Evolutionary conservation across 495 filamentous ascomycete genomes (phyloP), one percentile per base, ranked within the genome.

Genomic region (Hypoxylon fuscum): DNA sequence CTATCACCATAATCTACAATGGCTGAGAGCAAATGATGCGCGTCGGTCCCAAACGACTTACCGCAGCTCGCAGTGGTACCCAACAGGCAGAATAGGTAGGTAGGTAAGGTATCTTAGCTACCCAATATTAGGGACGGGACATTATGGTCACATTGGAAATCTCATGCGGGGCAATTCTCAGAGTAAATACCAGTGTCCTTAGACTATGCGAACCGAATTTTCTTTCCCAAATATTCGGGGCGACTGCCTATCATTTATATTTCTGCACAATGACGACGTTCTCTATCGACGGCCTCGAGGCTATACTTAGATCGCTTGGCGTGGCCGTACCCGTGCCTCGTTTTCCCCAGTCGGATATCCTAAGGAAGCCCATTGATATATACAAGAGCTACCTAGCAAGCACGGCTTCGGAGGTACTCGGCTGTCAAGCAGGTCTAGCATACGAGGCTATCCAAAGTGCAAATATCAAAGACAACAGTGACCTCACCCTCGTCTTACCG

Each of bases 401-500:
- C 17, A 58, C 63, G 9, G 31, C 71, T 18, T 27, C 22, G 5
- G 34, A 54, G 17, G 29, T 68, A n/a, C 49, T 68, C 20, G 61
- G 56, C 3, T 59, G 64, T 49, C 67, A 67, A 7, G 21, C 47
- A 11, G 45, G 38, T 9, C 22, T 51, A n/a, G 69, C 69, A 6
- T 74, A 65, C 47, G 61, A 68, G 32, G 55, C 74, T 6, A 68
- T 77, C 47, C 61, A 68, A 45, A 66, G 58, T 42, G 40, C 73
- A 32, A 58, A 54, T 29, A 61, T 60, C 11, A 45, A 69, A 11
- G 59, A 55, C 14, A 72, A 73, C 31, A 72, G 73, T 22, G 74
- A 77, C 55, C 43, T 77, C 41, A 64, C 58, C 14, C 52, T 77
- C 17, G 52, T 72, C 17, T 53, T 77, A 17, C 72, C 74, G 11